These are phyloP conservation scores for Meredithiella fracta DNA, from an alignment of 2,329 filamentous ascomycete genomes.

Conservation along the genomic window DNA sequence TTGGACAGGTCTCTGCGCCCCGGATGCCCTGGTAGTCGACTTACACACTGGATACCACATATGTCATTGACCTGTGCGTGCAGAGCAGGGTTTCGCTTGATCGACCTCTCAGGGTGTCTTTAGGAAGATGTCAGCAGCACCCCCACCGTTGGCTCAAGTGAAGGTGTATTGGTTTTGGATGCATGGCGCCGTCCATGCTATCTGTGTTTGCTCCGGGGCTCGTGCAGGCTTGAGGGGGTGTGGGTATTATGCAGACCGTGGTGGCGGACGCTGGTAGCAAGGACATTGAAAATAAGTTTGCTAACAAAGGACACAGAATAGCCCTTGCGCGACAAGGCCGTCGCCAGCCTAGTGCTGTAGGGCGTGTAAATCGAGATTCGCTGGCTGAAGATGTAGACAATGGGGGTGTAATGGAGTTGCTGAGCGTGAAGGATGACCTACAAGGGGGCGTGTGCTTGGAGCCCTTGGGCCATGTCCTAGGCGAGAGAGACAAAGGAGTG, in stretches of 20 bases:
- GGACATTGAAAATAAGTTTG: neutral
- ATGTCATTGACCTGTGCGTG: neutral
- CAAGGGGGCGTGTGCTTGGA: neutral
- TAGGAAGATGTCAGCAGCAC: neutral
- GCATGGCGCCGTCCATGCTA: neutral
- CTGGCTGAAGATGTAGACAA: neutral
- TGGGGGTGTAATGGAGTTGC: neutral
- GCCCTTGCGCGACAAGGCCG: neutral
- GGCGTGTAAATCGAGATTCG: neutral
- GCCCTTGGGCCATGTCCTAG: neutral
- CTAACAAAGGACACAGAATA: neutral
- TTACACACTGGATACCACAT: neutral
- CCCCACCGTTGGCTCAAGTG: neutral
- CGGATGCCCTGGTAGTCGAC: neutral
- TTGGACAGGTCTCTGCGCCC: neutral
- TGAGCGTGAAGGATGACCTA: no score
- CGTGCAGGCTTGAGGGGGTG: neutral
- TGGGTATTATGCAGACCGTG: neutral
- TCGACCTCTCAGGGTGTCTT: neutral
- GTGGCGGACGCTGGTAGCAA: neutral
- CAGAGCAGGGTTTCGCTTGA: neutral
- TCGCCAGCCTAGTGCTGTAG: neutral
- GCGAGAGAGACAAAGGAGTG: no score
- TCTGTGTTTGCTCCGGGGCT: neutral
- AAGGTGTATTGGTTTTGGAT: neutral